Conservation (phyloP, 768 basidiomycete species). For the Lentinula lateritia region DNA sequence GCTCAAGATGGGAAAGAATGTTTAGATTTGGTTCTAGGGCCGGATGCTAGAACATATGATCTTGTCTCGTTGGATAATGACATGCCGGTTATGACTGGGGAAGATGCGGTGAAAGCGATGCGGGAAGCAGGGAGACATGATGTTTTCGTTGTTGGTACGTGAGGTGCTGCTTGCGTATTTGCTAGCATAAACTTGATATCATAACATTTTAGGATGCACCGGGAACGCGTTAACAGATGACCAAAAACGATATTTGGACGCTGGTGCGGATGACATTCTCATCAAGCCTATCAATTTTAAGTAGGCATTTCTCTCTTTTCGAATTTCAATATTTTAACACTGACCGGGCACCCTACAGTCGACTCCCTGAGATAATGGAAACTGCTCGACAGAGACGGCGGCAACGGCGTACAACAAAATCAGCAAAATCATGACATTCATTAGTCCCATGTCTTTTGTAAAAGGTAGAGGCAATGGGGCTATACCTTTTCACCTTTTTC, state of each 20-base stretch:
- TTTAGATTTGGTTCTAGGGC: conserved; percentile 26
- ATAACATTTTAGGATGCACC: not conserved
- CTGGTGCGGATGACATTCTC: conserved; percentile 17
- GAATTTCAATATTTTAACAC: not conserved
- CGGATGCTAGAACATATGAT: conserved; percentile 20
- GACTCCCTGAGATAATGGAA: conserved; percentile 1
- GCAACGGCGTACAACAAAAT: not conserved
- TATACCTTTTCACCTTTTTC: not conserved
- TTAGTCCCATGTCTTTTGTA: not conserved
- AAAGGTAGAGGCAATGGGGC: too few relatives aligned
- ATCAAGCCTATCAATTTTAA: conserved; percentile 18
- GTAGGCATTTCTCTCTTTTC: conserved; percentile 7
- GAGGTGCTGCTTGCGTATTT: conserved; percentile 5
- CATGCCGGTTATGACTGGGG: conserved; percentile 27
- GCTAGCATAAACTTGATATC: not conserved
- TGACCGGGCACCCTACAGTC: not conserved
- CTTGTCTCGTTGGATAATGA: conserved; percentile 31
- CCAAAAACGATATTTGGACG: conserved; percentile 22
- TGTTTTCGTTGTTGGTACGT: conserved; percentile 23
- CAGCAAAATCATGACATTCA: not conserved
- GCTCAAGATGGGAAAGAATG: conserved; percentile 32
- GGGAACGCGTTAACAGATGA: conserved; percentile 21
- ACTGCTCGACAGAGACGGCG: not conserved
- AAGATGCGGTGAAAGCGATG: conserved; percentile 26
- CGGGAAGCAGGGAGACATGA: conserved; percentile 25